Base-by-base conservation (phyloP, 2,329 filamentous ascomycete species). In the Sclerotinia glacialis region DNA sequence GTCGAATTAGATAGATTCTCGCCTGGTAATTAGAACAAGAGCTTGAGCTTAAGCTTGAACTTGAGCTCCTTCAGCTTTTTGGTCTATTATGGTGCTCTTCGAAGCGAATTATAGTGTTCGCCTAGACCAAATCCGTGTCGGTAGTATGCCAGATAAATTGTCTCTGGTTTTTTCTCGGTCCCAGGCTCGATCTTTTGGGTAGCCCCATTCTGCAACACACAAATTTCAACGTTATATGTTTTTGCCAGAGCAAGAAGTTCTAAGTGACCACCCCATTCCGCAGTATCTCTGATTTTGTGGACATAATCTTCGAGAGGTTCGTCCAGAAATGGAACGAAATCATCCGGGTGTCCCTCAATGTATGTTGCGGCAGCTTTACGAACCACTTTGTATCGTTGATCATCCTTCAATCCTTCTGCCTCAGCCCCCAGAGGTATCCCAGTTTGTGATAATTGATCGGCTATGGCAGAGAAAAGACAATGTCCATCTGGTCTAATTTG, bases 31-130 rank as follows among this genome's bases (percentile, higher is more conserved):
- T 61, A 49, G 44, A 55, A 28, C 23, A 26, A 26, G n/a, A 49
- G 23, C 6, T 34, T 5, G n/a, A 55, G 26, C 21, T 47, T 40
- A 12, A 14, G 12, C 34, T 11, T 37, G 34, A 40, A 14, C 37
- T 40, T 8, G 18, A 54, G 23, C 49, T 42, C 34, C 42, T 16
- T 61, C 11, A 16, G n/a, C 18, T 26, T 49, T 49, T 31, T 5
- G 26, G 16, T 67, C 54, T 44, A 46, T 76, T 70, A 76, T 65
- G 72, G 68, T 65, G 67, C 67, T 67, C 71, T 85, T 72, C 86
- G 78, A 76, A 99, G 79, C 64, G 93, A 96, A 77, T 99, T 99
- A 79, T 99, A 99, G 79, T 99, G 95, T 80, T 98, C 95, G 16
- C 95, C 95, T 60, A 99, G 81, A 1, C 94, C 94, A 78, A 96